phyloP scores from a whole-genome alignment of 2,329 filamentous ascomycete species.

The Sclerotinia glacialis region DNA sequence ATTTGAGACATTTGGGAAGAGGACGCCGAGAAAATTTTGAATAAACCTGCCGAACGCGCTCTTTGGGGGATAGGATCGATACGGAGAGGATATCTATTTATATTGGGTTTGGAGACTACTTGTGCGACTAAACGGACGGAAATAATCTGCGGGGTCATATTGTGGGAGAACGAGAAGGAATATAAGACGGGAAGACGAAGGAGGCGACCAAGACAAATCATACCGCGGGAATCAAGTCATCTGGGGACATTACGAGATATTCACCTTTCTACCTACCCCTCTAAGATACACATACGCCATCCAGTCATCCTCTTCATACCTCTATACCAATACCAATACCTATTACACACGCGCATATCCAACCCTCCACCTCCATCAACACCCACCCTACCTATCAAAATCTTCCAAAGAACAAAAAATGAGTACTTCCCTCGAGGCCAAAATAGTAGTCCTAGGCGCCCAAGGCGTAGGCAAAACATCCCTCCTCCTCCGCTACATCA shows the following conservation, averaged over 20 bases:
- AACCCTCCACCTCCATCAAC: neutral
- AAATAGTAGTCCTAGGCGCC: conserved; percentile 77
- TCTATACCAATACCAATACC: neutral
- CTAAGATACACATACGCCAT: neutral
- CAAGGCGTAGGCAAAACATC: conserved; percentile 80
- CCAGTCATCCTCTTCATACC: neutral
- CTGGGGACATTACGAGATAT: neutral
- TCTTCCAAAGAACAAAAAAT: neutral
- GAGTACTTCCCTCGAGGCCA: conserved; percentile 63
- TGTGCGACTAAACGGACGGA: neutral
- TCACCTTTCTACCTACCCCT: neutral
- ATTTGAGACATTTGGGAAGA: neutral
- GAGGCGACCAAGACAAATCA: neutral
- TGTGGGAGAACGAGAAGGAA: neutral
- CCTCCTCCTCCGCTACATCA: conserved; percentile 65
- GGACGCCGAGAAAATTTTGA: neutral
- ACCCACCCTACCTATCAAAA: neutral
- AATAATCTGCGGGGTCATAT: neutral
- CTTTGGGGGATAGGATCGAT: neutral
- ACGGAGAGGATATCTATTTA: neutral
- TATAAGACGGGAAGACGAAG: too few relatives aligned
- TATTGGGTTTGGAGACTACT: neutral
- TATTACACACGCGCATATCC: neutral
- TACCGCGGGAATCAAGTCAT: neutral
- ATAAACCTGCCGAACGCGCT: neutral